Evolutionary conservation across 2,329 filamentous ascomycete genomes (phyloP), one percentile per base, ranked within the genome.

Genomic region (Aureobasidium lini): DNA sequence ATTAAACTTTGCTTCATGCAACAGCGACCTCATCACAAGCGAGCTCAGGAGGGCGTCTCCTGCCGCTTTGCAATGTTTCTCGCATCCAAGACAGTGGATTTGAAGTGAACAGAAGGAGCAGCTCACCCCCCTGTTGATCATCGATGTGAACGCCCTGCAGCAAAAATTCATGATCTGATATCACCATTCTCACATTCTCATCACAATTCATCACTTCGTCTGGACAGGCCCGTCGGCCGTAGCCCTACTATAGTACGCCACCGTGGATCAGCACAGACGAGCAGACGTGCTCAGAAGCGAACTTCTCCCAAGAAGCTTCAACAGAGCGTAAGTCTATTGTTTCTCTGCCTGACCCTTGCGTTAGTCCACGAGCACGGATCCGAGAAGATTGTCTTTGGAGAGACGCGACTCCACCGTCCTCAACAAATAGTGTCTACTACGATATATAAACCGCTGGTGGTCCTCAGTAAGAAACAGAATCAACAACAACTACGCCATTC

Each of bases 391-490:
- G 23, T 40, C 34, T 31, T 8, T 37, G 42, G 23, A 42, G 32
- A 47, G 7, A 9, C 23, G 6, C 6, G n/a, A 4, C 34, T 15
- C 18, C 40, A 11, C 15, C 9, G 31, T n/a, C 15, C 15, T 16
- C 1, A 10, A 28, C 10, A 32, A 13, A 28, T 43, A 40, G 5
- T 5, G 1, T 42, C 28, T 11, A 37, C 42, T 9, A 32, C 31
- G 13, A 56, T 60, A 60, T 60, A 60, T 53, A 53, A 47, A 40
- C 16, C 37, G 15, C 1, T 15, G 15, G 42, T 42, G 23, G 16
- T 10, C 28, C 34, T 23, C 48, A 10, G 9, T n/a, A 6, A 23
- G 13, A 28, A 39, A 48, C 46, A 28, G 18, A 9, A 6, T 1
- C 7, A 50, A 42, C 37, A 42, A 42, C 13, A 7, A 40, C 36